These are phyloP conservation scores for Aotearoamyces nothofagi DNA, from an alignment of 2,329 filamentous ascomycete species.

Conservation along the genomic window DNA sequence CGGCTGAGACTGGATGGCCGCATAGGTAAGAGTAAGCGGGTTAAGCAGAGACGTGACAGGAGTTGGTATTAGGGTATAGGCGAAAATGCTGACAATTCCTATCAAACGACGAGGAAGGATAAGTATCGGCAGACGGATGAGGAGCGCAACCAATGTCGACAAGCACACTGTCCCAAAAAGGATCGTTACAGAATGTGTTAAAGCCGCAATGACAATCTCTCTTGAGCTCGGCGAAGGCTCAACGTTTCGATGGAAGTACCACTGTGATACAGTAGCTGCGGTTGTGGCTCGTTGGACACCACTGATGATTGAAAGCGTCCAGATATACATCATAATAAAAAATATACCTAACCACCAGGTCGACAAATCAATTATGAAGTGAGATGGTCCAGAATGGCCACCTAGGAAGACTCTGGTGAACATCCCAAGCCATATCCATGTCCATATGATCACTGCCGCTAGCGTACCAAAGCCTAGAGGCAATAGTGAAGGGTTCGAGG, in stretches of 20 bases:
- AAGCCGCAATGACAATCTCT: constrained; percentile 70
- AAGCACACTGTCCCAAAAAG: constrained; percentile 88
- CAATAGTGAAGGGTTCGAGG: constrained; percentile 70
- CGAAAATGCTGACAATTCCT: constrained; percentile 49
- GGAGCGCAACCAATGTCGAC: constrained; percentile 65
- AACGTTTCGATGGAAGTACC: constrained; percentile 93
- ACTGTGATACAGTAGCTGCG: constrained; percentile 90
- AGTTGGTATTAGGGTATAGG: constrained; percentile 70
- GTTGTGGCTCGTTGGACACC: constrained; percentile 84
- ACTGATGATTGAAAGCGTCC: constrained; percentile 78
- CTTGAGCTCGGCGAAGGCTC: constrained; percentile 62
- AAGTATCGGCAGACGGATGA: constrained; percentile 73
- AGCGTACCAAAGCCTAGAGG: constrained; percentile 71
- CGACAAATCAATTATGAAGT: constrained; percentile 70
- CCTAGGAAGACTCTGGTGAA: constrained; percentile 90
- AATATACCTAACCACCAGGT: constrained; percentile 93
- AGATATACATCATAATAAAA: constrained; percentile 90
- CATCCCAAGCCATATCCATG: constrained; percentile 94
- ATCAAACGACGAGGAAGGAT: constrained; percentile 60
- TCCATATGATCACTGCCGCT: constrained; percentile 66
- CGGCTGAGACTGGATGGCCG: constrained; percentile 81
- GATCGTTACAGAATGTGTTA: constrained; percentile 68
- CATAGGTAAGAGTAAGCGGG: constrained; percentile 81
- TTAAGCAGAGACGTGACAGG: constrained; percentile 79
- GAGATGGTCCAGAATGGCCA: constrained; percentile 58